Evolutionary conservation across 129 eudicot genomes (phyloP).

Genomic region (Artemisia annua): DNA sequence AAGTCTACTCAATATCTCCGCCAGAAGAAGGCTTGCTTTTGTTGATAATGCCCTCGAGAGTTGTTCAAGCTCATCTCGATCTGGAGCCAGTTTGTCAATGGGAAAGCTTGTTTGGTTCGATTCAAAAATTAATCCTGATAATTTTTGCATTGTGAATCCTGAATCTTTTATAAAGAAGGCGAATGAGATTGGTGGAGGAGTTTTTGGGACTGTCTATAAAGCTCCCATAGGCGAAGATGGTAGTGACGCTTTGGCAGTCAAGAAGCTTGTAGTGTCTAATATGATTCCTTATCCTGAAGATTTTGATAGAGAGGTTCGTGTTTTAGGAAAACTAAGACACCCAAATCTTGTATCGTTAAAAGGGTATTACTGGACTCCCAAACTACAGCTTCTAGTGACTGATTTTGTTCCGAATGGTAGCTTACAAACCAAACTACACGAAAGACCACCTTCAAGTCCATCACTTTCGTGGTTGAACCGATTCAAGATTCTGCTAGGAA

Average conservation of each 20-base stretch:
- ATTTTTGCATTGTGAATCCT: constrained; percentile 42
- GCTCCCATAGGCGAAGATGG: constrained; percentile 54
- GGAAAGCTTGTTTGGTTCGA: constrained; percentile 80
- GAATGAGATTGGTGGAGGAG: constrained; percentile 71
- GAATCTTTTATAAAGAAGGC: constrained; percentile 62
- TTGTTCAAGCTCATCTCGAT: constrained; percentile 70
- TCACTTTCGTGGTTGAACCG: constrained; percentile 72
- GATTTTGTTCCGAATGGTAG: constrained; percentile 71
- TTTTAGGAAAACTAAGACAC: constrained; percentile 71
- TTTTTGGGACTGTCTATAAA: constrained; percentile 78
- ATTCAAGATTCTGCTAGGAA: constrained; percentile 71
- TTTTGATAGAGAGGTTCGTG: constrained; percentile 74
- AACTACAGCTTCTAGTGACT: constrained; percentile 72
- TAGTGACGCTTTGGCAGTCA: constrained; percentile 48
- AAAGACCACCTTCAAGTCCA: constrained; percentile 39
- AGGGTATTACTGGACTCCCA: constrained; percentile 97
- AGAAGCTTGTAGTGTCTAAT: constrained; percentile 65
- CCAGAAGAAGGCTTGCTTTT: constrained; percentile 66
- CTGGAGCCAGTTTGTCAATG: constrained; percentile 43
- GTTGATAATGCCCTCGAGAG: constrained; percentile 76
- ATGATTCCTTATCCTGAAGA: constrained; percentile 78
- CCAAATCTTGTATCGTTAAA: constrained; percentile 63
- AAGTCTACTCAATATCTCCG: constrained; percentile 68
- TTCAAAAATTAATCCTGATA: constrained; percentile 43
- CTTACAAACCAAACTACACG: constrained; percentile 69